These are phyloP conservation scores for Diospyros kaki DNA, from an alignment of 148 eudicot species.

Conservation along the genomic window DNA sequence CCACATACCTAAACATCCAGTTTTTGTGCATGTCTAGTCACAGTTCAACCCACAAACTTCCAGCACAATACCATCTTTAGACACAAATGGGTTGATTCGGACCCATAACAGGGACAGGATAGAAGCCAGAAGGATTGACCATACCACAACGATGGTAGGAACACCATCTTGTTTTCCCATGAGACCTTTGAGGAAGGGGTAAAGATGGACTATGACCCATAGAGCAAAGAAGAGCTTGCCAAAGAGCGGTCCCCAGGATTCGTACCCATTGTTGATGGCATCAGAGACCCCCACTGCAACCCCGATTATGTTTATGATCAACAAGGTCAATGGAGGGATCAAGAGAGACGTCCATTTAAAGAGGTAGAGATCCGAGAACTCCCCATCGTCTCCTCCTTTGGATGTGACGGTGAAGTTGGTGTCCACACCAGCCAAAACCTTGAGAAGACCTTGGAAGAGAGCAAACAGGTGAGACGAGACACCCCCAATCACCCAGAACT, in stretches of 20 bases:
- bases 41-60: constrained; percentile 97
- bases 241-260: constrained; percentile 91
- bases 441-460: constrained; percentile 67
- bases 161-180: constrained; percentile 72
- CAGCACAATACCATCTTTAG: constrained; percentile 62
- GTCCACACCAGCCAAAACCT: constrained; percentile 61
- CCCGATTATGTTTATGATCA: constrained; percentile 80
- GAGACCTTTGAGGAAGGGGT: constrained; percentile 92
- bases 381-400: constrained; percentile 82
- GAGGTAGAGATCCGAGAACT: constrained; percentile 80
- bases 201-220: constrained; percentile 93
- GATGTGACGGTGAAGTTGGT: constrained; percentile 64
- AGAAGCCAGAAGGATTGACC: constrained; percentile 89
- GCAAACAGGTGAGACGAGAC: constrained; percentile 66
- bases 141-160: constrained; percentile 85
- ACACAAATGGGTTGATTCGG: constrained; percentile 72
- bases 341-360: constrained; percentile 92
- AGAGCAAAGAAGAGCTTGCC: constrained; percentile 83
- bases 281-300: constrained; percentile 79
- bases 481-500: constrained; percentile 80
- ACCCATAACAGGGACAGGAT: constrained; percentile 93
- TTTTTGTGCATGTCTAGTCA: constrained; percentile 29
- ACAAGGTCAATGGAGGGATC: constrained; percentile 76
- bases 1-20: constrained; percentile 3
- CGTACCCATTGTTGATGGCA: constrained; percentile 91